These are phyloP conservation scores for Leccinum boreale DNA, from an alignment of 768 basidiomycete genomes.

Conservation along the genomic window DNA sequence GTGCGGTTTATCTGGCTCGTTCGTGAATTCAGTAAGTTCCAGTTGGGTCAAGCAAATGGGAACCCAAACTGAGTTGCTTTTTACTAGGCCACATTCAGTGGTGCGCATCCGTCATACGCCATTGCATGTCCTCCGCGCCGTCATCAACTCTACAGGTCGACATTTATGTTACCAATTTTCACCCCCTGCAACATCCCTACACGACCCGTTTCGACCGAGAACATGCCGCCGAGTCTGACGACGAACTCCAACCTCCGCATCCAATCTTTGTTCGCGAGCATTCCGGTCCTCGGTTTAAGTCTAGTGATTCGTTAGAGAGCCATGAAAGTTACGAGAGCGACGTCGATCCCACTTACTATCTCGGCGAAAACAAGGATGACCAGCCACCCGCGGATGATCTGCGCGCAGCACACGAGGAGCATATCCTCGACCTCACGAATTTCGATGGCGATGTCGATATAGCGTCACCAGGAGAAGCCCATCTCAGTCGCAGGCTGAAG, in stretches of 20 bases:
- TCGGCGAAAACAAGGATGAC: conserved; percentile 31
- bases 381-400: conserved; percentile 31
- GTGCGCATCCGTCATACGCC: conserved; percentile 65
- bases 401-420: conserved; percentile 41
- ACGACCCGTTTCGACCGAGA: too few species aligned
- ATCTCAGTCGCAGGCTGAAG: conserved; percentile 49
- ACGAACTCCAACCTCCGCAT: too few species aligned
- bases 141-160: conserved; percentile 53
- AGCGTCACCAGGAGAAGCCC: conserved; percentile 51
- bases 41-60: not conserved
- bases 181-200: conserved; percentile 14
- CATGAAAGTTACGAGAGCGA: conserved; percentile 31
- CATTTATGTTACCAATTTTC: conserved; percentile 69
- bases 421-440: conserved; percentile 65
- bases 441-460: conserved; percentile 75
- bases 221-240: too few species aligned
- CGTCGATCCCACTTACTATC: conserved; percentile 43
- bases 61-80: not conserved
- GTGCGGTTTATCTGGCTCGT: conserved; percentile 77
- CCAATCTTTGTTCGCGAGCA: too few species aligned
- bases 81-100: conserved; percentile 67
- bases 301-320: conserved; percentile 30
- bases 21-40: conserved; percentile 64
- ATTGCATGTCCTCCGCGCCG: conserved; percentile 56
- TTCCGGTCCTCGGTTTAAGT: conserved; percentile 6